Conservation (phyloP, 2,329 filamentous ascomycete species). For the Aureobasidium sp. region DNA sequence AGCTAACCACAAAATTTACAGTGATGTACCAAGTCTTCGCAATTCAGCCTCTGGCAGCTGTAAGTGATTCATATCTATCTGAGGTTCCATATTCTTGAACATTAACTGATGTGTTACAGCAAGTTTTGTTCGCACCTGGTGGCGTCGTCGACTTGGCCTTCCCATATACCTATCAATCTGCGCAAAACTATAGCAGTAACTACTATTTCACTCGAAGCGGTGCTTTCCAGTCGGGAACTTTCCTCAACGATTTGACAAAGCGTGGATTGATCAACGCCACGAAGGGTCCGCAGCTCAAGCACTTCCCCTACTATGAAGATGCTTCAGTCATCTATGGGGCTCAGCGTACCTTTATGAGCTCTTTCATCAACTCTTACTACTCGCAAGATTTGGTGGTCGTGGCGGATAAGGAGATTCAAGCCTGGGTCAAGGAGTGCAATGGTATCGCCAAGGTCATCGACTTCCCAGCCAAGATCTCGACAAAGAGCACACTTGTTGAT, state of each 20-base stretch:
- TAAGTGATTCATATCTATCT: neutral
- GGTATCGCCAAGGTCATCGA: neutral
- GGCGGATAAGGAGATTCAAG: neutral
- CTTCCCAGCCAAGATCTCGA: neutral
- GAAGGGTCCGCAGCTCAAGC: neutral
- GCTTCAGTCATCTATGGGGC: neutral
- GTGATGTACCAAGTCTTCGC: constrained; percentile 8
- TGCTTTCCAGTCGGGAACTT: neutral
- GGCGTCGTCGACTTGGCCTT: neutral
- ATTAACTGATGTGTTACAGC: neutral
- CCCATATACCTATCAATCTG: neutral
- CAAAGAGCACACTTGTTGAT: neutral
- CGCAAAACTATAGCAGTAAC: neutral
- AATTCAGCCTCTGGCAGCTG: neutral
- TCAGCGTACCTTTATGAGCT: neutral
- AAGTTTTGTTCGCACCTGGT: neutral
- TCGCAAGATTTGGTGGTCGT: neutral
- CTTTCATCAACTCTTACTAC: neutral
- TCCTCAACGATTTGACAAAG: neutral
- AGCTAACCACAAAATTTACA: neutral
- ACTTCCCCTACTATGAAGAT: neutral
- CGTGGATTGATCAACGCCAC: neutral
- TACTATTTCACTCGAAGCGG: constrained; percentile 9
- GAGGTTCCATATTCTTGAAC: neutral
- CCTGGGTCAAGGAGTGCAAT: neutral